A percentile compares a stretch with the other conserved stretches of the same genome.
phyloP scores from a whole-genome alignment of 306 rosid genomes.

The Phaseolus lunatus region DNA sequence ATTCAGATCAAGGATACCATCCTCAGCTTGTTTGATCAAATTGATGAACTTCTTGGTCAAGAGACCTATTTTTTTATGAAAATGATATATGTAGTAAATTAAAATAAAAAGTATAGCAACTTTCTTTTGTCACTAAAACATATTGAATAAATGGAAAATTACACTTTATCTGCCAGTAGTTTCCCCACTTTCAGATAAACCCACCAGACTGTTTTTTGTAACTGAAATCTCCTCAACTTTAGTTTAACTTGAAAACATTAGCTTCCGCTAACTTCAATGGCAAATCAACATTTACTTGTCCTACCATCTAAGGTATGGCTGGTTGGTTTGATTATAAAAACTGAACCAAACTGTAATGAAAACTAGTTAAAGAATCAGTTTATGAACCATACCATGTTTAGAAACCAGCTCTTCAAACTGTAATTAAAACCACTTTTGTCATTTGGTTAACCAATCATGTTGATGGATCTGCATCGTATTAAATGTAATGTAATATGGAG shows the following conservation, averaged over 20 bases:
- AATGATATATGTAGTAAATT: conserved; percentile 31
- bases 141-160: neutral
- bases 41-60: conserved; percentile 93
- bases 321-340: neutral
- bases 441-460: neutral
- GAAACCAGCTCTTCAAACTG: neutral
- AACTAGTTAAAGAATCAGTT: conserved; percentile 2
- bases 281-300: neutral
- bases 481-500: neutral
- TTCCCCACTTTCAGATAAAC: conserved; percentile 17
- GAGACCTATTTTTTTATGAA: conserved; percentile 61
- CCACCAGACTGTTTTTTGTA: neutral
- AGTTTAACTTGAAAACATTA: conserved; percentile 8
- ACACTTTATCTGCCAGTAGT: conserved; percentile 11
- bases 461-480: neutral
- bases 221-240: conserved; percentile 12
- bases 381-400: neutral
- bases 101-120: neutral
- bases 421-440: neutral
- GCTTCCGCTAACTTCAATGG: neutral
- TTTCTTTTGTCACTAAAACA: conserved; percentile 36
- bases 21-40: conserved; percentile 93
- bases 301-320: neutral
- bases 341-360: neutral
- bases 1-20: conserved; percentile 73